Percentiles rank a stretch among this genome's conserved stretches.
These are phyloP conservation scores for Phytophthora rubi DNA, from an alignment of 352 stramenopile species.

Conservation along the genomic window DNA sequence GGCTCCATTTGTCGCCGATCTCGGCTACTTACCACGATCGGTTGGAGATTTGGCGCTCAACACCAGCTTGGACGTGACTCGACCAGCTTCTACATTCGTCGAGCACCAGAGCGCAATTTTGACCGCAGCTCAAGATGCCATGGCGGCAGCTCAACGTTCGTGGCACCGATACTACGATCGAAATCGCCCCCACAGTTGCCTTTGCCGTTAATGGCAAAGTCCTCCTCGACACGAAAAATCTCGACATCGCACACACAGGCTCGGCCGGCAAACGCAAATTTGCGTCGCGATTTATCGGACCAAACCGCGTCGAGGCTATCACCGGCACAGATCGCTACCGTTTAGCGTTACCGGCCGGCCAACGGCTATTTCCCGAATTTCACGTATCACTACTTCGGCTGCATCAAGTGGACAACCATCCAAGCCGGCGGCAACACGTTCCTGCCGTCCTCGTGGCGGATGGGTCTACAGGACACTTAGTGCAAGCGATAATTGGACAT, in stretches of 20 bases:
- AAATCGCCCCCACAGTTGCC: not conserved
- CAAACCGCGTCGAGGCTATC: slow-evolving; percentile 2
- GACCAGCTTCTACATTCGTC: not conserved
- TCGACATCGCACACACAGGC: slow-evolving; percentile 12
- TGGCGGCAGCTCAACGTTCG: slow-evolving; percentile 7
- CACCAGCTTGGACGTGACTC: not conserved
- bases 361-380: not conserved
- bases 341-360: not conserved
- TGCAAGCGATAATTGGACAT: slow-evolving; percentile 1
- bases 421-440: slow-evolving; percentile 3
- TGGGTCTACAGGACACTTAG: slow-evolving; percentile 7
- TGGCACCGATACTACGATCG: slow-evolving; percentile 11
- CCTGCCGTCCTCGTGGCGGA: slow-evolving; percentile 8
- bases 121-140: slow-evolving; percentile 1
- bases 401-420: not conserved
- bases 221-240: slow-evolving; percentile 9
- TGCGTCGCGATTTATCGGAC: slow-evolving; percentile 10
- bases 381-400: not conserved
- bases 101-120: not conserved
- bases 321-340: not conserved
- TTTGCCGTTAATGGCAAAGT: slow-evolving; percentile 12
- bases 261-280: slow-evolving; percentile 10
- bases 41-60: slow-evolving; percentile 9
- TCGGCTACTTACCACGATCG: slow-evolving; percentile 16
- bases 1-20: not conserved